Base-by-base conservation (phyloP, 179 eudicot species). In the Carnegiea gigantea region DNA sequence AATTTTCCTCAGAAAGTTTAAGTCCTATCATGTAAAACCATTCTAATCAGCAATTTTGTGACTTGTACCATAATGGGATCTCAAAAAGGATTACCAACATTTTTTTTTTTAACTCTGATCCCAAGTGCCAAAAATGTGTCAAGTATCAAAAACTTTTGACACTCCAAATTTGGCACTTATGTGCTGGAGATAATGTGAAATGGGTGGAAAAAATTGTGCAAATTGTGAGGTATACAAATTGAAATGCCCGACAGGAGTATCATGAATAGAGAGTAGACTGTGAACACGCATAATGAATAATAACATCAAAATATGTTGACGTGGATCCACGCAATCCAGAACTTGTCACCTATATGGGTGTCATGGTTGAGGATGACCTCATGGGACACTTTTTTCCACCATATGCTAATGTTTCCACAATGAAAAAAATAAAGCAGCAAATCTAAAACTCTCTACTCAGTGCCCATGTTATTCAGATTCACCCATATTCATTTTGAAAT, bases 1-100 rank as follows among this genome's bases (percentile, higher is more conserved):
- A 62, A 88, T 86, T 84, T 86, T 92, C 86, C 93, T 88, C 84
- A 95, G 86, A 80, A 91, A 85, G 76, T 92, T 91, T 72, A 94
- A 89, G 87, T 95, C 99, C 99, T 95, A 83, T 54, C 76, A 82
- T 40, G 77, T 59, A 13, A 70, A 81, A 54, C 8, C 60, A 36
- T 75, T 30, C 54, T 44, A 83, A 70, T 78, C 9, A 78, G 82
- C 49, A 36, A 38, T 60, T 51, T 64, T 30, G 23, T 33, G 24
- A 49, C 23, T 48, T 38, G 18, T 77, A 70, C 21, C 5, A 65
- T 28, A 11, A 24, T 65, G 15, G 15, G 10, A 65, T 65, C 36
- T 24, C 38, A 65, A 24, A 65, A 23, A 60, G 67, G 28, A 4
- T 5, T 60, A 60, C 5, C 8, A 60, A 60, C 12, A 7, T 60